Conservation (phyloP, 1,284 basidiomycete genomes). For the Melampsora larici-populina region DNA sequence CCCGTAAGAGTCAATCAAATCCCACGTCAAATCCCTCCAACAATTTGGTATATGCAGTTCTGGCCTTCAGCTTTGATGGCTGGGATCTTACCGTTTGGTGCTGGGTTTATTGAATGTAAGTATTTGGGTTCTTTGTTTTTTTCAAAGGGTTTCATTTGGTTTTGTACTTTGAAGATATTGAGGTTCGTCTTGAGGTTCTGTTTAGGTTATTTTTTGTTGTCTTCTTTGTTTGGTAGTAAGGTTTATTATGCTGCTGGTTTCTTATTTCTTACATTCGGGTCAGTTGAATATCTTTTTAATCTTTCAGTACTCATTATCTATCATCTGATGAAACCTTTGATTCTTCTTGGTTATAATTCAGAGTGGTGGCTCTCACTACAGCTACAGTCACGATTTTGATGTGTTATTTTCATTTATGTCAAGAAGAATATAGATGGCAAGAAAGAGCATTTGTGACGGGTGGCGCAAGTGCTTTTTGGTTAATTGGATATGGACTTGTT, state of each 20-base stretch:
- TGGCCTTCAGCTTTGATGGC: slow-evolving; percentile 74
- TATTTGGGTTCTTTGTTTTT: background rate
- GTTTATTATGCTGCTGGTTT: slow-evolving; percentile 84
- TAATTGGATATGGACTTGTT: slow-evolving; percentile 68
- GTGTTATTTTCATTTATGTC: slow-evolving; percentile 77
- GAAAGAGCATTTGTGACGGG: slow-evolving; percentile 94
- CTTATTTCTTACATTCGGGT: slow-evolving; percentile 68
- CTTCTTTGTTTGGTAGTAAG: slow-evolving; percentile 35
- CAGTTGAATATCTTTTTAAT: background rate
- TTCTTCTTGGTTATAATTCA: slow-evolving; percentile 56
- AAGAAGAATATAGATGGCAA: slow-evolving; percentile 97
- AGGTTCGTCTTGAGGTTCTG: slow-evolving; percentile 61
- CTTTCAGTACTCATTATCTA: no score
- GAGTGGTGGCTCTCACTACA: slow-evolving; percentile 78
- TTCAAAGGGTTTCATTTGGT: background rate
- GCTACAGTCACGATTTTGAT: slow-evolving; percentile 79
- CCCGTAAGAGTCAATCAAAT: slow-evolving; percentile 85
- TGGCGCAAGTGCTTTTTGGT: slow-evolving; percentile 88
- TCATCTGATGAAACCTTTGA: background rate
- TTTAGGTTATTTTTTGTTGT: slow-evolving; percentile 27
- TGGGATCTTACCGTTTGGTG: slow-evolving; percentile 87
- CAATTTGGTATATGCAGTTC: slow-evolving; percentile 53
- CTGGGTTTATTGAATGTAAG: slow-evolving; percentile 39
- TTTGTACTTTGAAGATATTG: slow-evolving; percentile 62
- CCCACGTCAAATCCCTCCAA: slow-evolving; percentile 60